Percentiles rank a stretch among this genome's conserved stretches.
phyloP scores from a whole-genome alignment of 306 rosid species.

The Cercis canadensis region DNA sequence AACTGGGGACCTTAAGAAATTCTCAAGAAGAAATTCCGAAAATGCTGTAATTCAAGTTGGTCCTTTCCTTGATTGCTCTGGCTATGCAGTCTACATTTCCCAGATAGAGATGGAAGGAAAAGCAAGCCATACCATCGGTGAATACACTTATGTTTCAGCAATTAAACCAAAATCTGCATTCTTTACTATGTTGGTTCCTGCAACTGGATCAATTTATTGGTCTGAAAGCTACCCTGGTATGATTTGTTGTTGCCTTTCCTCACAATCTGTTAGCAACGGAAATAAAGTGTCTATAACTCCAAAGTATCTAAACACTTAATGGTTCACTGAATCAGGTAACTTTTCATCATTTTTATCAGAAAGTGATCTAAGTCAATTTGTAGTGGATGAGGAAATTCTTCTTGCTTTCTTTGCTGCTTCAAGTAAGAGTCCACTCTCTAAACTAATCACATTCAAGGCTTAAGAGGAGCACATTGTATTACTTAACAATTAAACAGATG shows the following conservation, averaged over 20 bases:
- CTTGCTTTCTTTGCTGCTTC: constrained; percentile 81
- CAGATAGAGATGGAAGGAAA: constrained; percentile 79
- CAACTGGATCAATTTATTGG: constrained; percentile 77
- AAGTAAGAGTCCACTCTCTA: constrained; percentile 57
- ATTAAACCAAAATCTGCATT: constrained; percentile 57
- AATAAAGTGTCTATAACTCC: not conserved
- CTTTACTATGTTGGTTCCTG: constrained; percentile 71
- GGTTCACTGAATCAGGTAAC: constrained; percentile 51
- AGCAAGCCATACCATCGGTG: constrained; percentile 51
- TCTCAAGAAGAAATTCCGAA: constrained; percentile 55
- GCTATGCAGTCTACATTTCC: constrained; percentile 68
- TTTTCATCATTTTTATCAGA: constrained; percentile 47
- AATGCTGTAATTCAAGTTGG: constrained; percentile 61
- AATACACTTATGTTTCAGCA: constrained; percentile 62
- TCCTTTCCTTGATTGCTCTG: constrained; percentile 82
- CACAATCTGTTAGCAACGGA: not conserved
- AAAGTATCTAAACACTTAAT: not conserved
- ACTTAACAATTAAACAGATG: not conserved
- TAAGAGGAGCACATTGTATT: too few species aligned
- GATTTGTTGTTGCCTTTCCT: not conserved
- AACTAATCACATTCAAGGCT: too few species aligned
- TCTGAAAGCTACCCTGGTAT: constrained; percentile 70
- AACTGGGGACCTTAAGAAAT: constrained; percentile 63
- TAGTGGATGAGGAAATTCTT: constrained; percentile 68
- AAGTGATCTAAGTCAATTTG: constrained; percentile 63